Percentiles rank a stretch among this genome's conserved stretches.
phyloP scores from a whole-genome alignment of 202 grass and related monocot species.

The Digitaria exilis region DNA sequence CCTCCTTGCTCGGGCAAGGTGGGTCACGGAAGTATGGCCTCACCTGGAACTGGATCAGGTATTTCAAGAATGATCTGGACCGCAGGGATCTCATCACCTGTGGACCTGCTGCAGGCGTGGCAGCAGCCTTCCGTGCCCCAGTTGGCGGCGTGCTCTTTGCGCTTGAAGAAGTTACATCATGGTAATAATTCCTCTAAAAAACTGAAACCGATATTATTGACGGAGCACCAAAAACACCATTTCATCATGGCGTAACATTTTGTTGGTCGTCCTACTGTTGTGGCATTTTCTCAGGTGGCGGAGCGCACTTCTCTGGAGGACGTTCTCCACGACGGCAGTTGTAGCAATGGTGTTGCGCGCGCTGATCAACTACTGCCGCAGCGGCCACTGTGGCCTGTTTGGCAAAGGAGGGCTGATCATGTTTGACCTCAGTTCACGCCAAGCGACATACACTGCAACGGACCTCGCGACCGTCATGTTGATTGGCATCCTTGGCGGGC shows the following conservation, averaged over 20 bases:
- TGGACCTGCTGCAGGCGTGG: conserved; percentile 61
- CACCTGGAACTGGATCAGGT: conserved; percentile 64
- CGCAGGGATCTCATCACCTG: conserved; percentile 68
- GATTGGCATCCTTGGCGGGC: conserved; percentile 51
- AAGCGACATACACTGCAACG: conserved; percentile 23
- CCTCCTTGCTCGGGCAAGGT: conserved; percentile 51
- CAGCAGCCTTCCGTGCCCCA: conserved; percentile 58
- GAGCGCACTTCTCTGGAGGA: conserved; percentile 69
- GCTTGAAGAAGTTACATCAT: conserved; percentile 65
- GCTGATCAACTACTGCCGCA: conserved; percentile 58
- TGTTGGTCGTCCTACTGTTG: not conserved
- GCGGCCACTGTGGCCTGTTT: conserved; percentile 61
- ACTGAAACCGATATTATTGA: not conserved
- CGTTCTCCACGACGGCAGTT: conserved; percentile 64
- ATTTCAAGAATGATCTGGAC: conserved; percentile 67
- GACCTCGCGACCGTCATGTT: conserved; percentile 38
- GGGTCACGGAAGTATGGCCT: conserved; percentile 57
- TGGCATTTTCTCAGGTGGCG: conserved; percentile 53
- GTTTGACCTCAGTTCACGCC: conserved; percentile 57
- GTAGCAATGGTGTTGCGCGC: conserved; percentile 47
- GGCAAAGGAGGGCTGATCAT: conserved; percentile 73
- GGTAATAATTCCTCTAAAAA: conserved; percentile 48
- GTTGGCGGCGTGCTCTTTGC: conserved; percentile 66
- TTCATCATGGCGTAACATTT: not conserved
- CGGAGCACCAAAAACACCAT: not conserved